phyloP scores from a whole-genome alignment of 129 eudicot species.

The Flaveria bidentis region DNA sequence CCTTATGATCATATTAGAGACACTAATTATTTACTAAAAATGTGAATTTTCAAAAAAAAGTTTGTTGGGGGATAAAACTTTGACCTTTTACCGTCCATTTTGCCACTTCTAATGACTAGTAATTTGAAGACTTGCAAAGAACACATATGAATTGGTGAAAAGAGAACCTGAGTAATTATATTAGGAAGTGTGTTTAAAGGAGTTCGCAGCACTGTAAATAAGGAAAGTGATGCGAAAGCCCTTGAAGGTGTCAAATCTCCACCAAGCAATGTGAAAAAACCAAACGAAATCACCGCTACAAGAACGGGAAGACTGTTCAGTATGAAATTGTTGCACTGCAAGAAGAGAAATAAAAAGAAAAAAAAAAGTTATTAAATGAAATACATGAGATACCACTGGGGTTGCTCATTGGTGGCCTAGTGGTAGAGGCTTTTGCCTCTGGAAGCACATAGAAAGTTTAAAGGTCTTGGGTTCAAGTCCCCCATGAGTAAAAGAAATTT shows the following conservation, averaged over 20 bases:
- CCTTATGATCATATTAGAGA: not conserved
- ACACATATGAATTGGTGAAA: constrained; percentile 11
- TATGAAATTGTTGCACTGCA: constrained; percentile 87
- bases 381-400: no score
- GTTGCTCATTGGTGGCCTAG: no score
- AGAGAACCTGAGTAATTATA: constrained; percentile 73
- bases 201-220: constrained; percentile 83
- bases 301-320: constrained; percentile 92
- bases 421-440: no score
- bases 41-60: not conserved
- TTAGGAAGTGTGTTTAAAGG: constrained; percentile 89
- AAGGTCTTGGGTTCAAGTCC: no score
- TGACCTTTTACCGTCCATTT: constrained; percentile 12
- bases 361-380: constrained; percentile 11
- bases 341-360: constrained; percentile 1
- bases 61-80: not conserved
- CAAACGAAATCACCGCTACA: constrained; percentile 91
- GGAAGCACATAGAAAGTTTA: no score
- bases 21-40: not conserved
- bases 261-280: constrained; percentile 80
- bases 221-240: constrained; percentile 90
- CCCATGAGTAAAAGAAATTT: no score
- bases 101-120: constrained; percentile 20
- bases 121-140: constrained; percentile 13
- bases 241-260: constrained; percentile 95